Evolutionary conservation across 192 early-diverging fungal species (phyloP).

Genomic region (Spizellomyces sp.): DNA sequence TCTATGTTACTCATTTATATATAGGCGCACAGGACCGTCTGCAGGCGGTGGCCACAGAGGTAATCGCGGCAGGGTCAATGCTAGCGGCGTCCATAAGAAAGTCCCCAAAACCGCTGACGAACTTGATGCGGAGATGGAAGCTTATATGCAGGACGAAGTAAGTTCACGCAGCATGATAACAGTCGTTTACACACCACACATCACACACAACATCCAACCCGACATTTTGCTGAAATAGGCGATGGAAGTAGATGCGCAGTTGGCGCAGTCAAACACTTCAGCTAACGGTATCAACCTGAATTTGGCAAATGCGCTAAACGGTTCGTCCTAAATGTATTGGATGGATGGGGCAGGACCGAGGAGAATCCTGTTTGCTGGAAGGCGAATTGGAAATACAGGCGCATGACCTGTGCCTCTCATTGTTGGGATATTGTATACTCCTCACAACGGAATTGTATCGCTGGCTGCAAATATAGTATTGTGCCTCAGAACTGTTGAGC

Average conservation of each 20-base stretch:
- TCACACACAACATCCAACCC: too few relatives aligned
- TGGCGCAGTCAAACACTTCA: not conserved
- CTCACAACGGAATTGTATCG: too few relatives aligned
- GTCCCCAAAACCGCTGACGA: slow-evolving; percentile 28
- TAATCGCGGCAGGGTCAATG: not conserved
- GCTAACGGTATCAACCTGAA: slow-evolving; percentile 26
- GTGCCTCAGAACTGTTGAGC: too few relatives aligned
- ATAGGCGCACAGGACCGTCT: slow-evolving; percentile 7
- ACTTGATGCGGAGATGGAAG: slow-evolving; percentile 53
- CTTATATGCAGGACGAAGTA: slow-evolving; percentile 50
- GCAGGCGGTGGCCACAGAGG: slow-evolving; percentile 4
- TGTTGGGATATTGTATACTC: too few relatives aligned
- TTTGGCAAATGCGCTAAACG: slow-evolving; percentile 27
- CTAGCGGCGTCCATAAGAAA: slow-evolving; percentile 16
- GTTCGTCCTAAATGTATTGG: too few relatives aligned
- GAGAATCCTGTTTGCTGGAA: too few relatives aligned
- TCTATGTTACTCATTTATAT: not conserved
- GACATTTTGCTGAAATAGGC: not conserved
- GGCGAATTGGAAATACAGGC: too few relatives aligned
- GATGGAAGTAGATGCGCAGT: slow-evolving; percentile 18
- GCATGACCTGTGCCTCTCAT: too few relatives aligned
- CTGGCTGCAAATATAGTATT: too few relatives aligned
- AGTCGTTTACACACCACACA: too few relatives aligned
- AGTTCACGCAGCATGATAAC: not conserved
- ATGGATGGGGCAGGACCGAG: too few relatives aligned